Conservation (phyloP, 441 rosid genomes). For the Bruguiera hainesii region DNA sequence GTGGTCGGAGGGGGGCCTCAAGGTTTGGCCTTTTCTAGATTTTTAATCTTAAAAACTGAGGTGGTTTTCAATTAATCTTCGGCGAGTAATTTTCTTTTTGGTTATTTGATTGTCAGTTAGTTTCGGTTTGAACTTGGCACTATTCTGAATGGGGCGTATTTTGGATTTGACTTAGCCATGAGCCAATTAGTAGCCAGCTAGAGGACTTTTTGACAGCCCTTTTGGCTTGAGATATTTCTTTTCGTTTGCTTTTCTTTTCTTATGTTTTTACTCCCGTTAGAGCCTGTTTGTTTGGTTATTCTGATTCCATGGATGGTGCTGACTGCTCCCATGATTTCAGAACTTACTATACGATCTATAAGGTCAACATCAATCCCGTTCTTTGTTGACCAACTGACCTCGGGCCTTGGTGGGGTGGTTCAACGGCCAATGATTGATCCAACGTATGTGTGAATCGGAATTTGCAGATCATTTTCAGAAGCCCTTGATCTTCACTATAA, state of each 20-base stretch:
- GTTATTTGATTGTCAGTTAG: conserved; percentile 32
- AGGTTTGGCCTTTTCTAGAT: conserved; percentile 29
- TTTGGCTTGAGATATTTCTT: neutral
- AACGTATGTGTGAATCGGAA: neutral
- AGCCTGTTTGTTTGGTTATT: neutral
- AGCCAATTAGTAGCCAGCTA: no score
- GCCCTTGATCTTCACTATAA: no score
- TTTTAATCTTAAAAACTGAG: conserved; percentile 11
- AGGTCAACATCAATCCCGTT: conserved; percentile 22
- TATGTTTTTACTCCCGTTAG: neutral
- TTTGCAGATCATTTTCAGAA: neutral
- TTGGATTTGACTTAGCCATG: conserved; percentile 12
- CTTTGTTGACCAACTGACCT: conserved; percentile 17
- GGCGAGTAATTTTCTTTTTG: neutral
- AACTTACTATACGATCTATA: neutral
- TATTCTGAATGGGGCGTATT: conserved; percentile 9
- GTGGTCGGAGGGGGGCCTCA: conserved; percentile 56
- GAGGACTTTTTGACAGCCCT: neutral
- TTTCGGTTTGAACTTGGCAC: conserved; percentile 26
- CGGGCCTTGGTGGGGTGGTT: conserved; percentile 19
- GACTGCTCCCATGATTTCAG: neutral
- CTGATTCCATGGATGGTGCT: conserved; percentile 9
- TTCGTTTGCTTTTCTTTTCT: neutral
- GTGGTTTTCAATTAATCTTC: neutral
- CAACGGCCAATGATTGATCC: conserved; percentile 23